Base-by-base conservation (phyloP, 78 protist genomes). In the Dictyostelium brefeldianum region DNA sequence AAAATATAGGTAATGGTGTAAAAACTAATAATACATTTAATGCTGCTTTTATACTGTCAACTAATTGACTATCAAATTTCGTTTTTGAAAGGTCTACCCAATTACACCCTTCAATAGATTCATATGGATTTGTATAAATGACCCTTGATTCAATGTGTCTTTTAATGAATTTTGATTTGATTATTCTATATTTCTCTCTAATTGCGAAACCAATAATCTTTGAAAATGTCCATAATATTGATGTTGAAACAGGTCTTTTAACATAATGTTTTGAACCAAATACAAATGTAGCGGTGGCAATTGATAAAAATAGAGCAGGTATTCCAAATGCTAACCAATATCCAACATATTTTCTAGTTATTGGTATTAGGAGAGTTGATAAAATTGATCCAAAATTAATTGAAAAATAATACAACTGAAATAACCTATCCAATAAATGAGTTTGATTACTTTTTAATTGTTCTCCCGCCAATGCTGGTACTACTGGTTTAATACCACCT, bases 321-420 rank as follows among this genome's bases (percentile, higher is more conserved):
- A 93, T 69, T 51, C 81, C 91, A 83, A 97, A 97, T n/a, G 98
- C 98, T 20, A 89, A 43, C 87, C 89, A 74, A 80, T 59, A 89
- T 5, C 79, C 71, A 36, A 87, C 95, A 15, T 92, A 71, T 20
- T 14, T 73, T 10, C 93, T 65, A 1, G 92, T 51, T 0, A 84
- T 48, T 47, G 98, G 98, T 18, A 95, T 85, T 27, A 97, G 12
- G 12, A 95, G 31, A 11, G 94, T 95, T 7, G 96, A 89, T 3
- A 80, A 10, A 14, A 89, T 7, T 15, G 82, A 31, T 56, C 98
- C 98, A 25, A 84, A 14, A 50, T 92, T 97, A 81, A 97, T 92
- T 25, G 82, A 53, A 56, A 79, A 70, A 83, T 97, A 97, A 64
- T 93, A 97, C 1, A 91, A 15, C 14, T 84, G 70, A 65, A 95